Base-by-base conservation (phyloP, 495 filamentous ascomycete genomes). In the Trichoderma reesei region DNA sequence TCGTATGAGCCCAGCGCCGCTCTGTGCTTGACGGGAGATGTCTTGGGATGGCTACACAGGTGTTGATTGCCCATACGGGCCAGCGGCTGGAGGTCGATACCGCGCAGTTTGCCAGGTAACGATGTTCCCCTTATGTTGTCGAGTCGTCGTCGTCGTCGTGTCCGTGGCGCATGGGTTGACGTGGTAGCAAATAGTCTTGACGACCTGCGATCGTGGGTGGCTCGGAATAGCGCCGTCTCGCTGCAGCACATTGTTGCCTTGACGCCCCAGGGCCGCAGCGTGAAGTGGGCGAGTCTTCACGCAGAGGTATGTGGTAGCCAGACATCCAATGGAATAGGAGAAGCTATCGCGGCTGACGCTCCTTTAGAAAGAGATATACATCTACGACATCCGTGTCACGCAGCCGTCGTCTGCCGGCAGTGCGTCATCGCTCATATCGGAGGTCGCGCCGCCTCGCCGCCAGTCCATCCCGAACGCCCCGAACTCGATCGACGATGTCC, bases 41-140 rank as follows among this genome's bases (percentile, higher is more conserved):
- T 70, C 51, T 65, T 63, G 72, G 70, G 67, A 81, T 80, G 78
- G 76, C 76, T 67, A 91, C 92, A 84, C 83, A 90, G 74, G 85
- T 96, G 74, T 89, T 88, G 75, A 84, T 94, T 65, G 92, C 90
- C 79, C 91, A 94, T 79, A 88, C 88, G 69, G 92, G 92, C 79
- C 86, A 91, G 79, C 86, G 87, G 78, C 81, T 92, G 72, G 79
- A 83, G 69, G 80, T 88, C 66, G 89, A 95, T 75, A 82, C 83
- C 33, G 80, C 83, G 60, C 82, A 83, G 59, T 85, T 90, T 72
- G 74, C 83, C 64, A 87, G 85, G 88, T 92, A 80, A 72, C 86
- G 80, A 61, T 64, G 44, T 9, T 46, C 34, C 18, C 9, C n/a
- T 3, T 38, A 13, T 61, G 36, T 36, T 61, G 39, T 26, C 26